These are phyloP conservation scores for Schizosaccharomyces versatilis DNA, from an alignment of 1,139 yeast species.

Conservation along the genomic window DNA sequence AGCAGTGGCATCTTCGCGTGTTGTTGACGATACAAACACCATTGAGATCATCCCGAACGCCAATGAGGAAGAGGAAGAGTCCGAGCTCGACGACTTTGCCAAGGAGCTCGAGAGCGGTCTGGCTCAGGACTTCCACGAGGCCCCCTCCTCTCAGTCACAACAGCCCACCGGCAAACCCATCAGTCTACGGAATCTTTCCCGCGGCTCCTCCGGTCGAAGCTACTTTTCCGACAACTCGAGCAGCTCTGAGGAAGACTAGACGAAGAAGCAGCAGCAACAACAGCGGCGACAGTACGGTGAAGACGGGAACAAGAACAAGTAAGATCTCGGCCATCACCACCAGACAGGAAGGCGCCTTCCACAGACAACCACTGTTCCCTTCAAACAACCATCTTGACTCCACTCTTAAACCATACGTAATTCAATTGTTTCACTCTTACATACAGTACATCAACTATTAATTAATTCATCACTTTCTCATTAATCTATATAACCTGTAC, in stretches of 20 bases:
- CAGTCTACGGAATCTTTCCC: neutral
- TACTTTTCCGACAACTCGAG: no score
- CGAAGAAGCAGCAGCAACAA: neutral
- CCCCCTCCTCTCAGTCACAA: neutral
- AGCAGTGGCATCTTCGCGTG: neutral
- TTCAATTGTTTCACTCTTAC: neutral
- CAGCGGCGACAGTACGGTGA: neutral
- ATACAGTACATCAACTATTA: neutral
- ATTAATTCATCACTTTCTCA: no score
- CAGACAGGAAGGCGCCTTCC: neutral
- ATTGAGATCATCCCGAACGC: neutral
- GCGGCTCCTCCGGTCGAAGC: no score
- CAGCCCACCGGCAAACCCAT: neutral
- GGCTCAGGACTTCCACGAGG: neutral
- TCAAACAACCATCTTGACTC: neutral
- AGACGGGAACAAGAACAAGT: neutral
- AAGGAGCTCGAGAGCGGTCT: neutral
- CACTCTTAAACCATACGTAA: neutral
- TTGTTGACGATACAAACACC: neutral
- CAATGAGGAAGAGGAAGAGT: neutral
- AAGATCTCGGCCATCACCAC: neutral
- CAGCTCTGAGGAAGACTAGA: neutral
- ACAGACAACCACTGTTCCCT: neutral
- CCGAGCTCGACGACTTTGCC: slow-evolving; percentile 1
- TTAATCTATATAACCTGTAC: neutral